Percentiles rank a stretch among this genome's conserved stretches.
Conservation (phyloP, 352 stramenopile genomes). For the Pythium periplocum region DNA sequence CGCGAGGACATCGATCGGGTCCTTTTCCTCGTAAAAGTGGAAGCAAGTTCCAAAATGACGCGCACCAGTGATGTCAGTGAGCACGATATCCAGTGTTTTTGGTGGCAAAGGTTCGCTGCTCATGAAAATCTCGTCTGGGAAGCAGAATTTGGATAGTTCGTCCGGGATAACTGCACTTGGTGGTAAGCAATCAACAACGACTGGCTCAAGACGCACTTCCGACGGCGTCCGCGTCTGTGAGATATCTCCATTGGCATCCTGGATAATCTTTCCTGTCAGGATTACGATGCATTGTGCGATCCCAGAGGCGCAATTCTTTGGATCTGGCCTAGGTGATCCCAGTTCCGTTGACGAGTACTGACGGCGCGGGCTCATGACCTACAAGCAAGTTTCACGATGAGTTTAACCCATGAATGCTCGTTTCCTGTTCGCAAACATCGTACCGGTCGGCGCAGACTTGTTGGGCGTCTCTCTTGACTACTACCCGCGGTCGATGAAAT, state of each 20-base stretch:
- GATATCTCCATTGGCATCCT: slow-evolving; percentile 24
- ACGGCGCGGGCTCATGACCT: too few species aligned
- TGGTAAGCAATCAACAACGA: slow-evolving; percentile 48
- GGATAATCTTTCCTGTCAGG: slow-evolving; percentile 38
- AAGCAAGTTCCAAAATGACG: slow-evolving; percentile 54
- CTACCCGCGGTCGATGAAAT: slow-evolving; percentile 10
- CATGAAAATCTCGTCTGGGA: slow-evolving; percentile 53
- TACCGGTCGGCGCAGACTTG: slow-evolving; percentile 11
- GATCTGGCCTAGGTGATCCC: too few species aligned
- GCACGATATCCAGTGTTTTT: slow-evolving; percentile 59
- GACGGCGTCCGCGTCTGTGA: slow-evolving; percentile 27
- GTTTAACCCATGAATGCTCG: too few species aligned
- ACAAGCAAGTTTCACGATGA: too few species aligned
- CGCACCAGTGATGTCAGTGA: slow-evolving; percentile 62
- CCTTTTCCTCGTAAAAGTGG: slow-evolving; percentile 58
- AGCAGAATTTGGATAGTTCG: slow-evolving; percentile 72
- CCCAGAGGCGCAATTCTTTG: slow-evolving; percentile 3
- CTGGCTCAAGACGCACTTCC: slow-evolving; percentile 44
- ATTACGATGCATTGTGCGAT: slow-evolving; percentile 60
- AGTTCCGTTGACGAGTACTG: too few species aligned
- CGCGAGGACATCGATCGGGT: slow-evolving; percentile 53
- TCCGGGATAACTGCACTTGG: slow-evolving; percentile 40
- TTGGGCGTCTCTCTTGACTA: slow-evolving; percentile 8
- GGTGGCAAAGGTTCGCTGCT: slow-evolving; percentile 29
- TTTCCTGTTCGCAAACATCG: too few species aligned